phyloP scores from a whole-genome alignment of 148 eudicot genomes.

The Rhododendron ferrugineum region DNA sequence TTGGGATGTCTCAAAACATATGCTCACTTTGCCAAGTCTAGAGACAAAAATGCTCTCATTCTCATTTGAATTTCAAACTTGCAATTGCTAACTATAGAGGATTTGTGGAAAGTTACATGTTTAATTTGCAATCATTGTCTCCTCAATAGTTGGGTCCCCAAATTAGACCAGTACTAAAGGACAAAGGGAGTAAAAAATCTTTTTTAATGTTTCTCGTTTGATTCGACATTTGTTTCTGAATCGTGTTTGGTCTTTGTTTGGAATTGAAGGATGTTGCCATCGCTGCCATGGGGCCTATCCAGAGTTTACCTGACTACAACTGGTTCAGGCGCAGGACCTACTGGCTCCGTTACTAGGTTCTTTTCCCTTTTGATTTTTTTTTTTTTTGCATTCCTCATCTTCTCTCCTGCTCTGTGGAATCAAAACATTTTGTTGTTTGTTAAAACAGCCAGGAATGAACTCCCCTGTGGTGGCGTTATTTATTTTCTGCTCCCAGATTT shows the following conservation, averaged over 20 bases:
- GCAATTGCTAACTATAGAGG: neutral
- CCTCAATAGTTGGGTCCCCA: neutral
- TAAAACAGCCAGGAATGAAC: neutral
- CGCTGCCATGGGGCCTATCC: constrained; percentile 73
- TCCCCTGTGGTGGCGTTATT: neutral
- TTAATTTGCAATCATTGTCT: neutral
- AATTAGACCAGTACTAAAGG: neutral
- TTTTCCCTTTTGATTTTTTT: neutral
- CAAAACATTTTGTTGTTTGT: neutral
- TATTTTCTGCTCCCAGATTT: constrained; percentile 1
- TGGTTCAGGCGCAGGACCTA: constrained; percentile 97
- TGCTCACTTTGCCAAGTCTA: neutral
- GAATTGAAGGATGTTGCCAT: constrained; percentile 65
- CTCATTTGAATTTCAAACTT: neutral
- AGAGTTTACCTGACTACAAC: constrained; percentile 80
- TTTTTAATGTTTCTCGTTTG: neutral
- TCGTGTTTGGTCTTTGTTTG: neutral
- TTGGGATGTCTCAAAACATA: neutral
- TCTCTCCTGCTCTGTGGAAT: neutral
- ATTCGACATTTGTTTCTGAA: neutral
- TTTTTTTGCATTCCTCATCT: neutral
- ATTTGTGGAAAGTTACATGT: neutral
- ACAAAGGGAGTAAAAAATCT: neutral
- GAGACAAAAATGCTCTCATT: neutral
- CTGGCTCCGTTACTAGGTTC: constrained; percentile 69